Base-by-base conservation (phyloP, 2,329 filamentous ascomycete genomes). In the Colletotrichum destructivum region DNA sequence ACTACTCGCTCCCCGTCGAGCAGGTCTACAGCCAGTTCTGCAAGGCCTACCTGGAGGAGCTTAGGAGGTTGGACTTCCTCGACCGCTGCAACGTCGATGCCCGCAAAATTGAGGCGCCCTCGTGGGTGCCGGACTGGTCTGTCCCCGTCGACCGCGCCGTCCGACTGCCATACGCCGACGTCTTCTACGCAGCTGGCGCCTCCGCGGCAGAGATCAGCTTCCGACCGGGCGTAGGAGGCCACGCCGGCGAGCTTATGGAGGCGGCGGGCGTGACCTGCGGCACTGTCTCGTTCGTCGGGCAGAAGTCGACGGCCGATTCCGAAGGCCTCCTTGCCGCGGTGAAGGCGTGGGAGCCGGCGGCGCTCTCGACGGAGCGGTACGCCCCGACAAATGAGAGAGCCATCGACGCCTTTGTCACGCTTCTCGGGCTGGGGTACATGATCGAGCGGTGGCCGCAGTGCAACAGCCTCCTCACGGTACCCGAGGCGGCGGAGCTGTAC, bases 61-160 rank as follows among this genome's bases (percentile, higher is more conserved):
- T 56, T 9, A 8, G 38, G 35, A 40, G 54, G 12, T 18, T 56
- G 31, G 54, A 56, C n/a, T 56, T 56, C 31, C 54, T 56, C 8
- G 54, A 42, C 54, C 54, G 54, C n/a, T 56, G 54, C 35, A 56
- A 56, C 54, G 15, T 56, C 12, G 54, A 56, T 18, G 54, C 54
- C 5, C 54, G 54, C 13, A 4, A 16, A 18, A 40, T 56, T 3
- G 12, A 35, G 0, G 44, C 44, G 12, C 59, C 59, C 7, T 47
- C 26, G 8, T 62, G 60, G 60, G 46, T 62, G 23, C 46, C 60
- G 15, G 60, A 62, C 26, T 62, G 60, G 60, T 57, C 55, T 8
- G 55, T 57, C 16, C 38, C 55, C 35, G 55, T 57, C 3, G 55
- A 42, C 40, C 11, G 55, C 15, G 55, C 55, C 0, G 55, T 57